Base-by-base conservation (phyloP, 257 asterid species). In the Perilla frutescens region DNA sequence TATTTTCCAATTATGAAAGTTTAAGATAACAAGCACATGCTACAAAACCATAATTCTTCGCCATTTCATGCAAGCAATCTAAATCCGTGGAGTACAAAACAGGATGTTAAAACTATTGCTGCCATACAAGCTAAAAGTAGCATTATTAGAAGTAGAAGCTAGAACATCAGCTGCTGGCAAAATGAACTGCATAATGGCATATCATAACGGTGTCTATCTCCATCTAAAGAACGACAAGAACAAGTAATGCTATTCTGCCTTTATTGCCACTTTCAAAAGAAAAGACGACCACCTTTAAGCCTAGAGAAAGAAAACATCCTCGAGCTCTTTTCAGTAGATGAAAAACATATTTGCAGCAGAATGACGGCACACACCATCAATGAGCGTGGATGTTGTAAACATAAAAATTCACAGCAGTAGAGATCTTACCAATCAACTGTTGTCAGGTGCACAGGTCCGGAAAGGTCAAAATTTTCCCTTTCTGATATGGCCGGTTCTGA, bases 401-500 rank as follows among this genome's bases (percentile, higher is more conserved):
- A 68, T 32, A 53, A 11, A 26, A 48, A 14, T 48, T 41, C 66
- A 49, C 43, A 63, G 56, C 4, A 51, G 41, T 12, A 5, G 34
- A 59, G 57, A 12, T 14, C 85, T 78, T 80, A 93, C 98, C 98
- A 93, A 84, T 93, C 96, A 68, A 86, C 72, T 70, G 76, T 47
- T 48, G 92, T 87, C 66, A 93, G 85, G 77, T 91, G 88, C 77
- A 80, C 50, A 47, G 98, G 98, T 66, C 98, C 98, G 0, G 89
- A 87, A 12, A 84, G 74, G 48, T 82, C 61, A 47, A 88, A 93
- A 56, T 49, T 66, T 55, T 93, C 96, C 81, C 96, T 89, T 66
- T 89, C 97, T 7, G 92, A 89, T 44, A 79, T 83, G 72, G 75
- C 36, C 32, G 96, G 87, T 13, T 82, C 89, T 0, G 90, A 85